Evolutionary conservation across 345 rosid genomes (phyloP), one percentile per base, ranked within the genome.

Genomic region (Lenwebbia sp.): DNA sequence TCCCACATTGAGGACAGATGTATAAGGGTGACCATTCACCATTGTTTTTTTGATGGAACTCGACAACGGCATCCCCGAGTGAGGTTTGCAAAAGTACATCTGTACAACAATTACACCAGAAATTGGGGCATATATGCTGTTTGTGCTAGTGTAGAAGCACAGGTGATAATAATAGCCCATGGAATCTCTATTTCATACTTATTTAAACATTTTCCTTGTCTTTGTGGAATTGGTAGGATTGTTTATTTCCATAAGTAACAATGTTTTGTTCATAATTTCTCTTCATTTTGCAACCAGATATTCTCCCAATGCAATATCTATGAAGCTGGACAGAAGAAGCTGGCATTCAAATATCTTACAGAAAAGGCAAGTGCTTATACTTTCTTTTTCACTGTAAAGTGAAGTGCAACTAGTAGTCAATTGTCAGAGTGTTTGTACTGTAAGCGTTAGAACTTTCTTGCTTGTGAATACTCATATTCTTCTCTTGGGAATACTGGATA

Each of bases 11-110:
- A 90, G 84, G 99, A 97, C 87, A 92, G 99, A 88, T 94, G 97
- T 87, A 95, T 96, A 28, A 89, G 95, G 84, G 95, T 96, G 83
- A 96, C 98, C 55, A 98, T 96, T 87, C 99, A 98, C 88, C 99
- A 95, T 90, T 98, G 99, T 85, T 98, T 98, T 88, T 98, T 98
- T 7, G 94, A 95, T 84, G 96, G 96, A 56, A 97, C 99, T 56
- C 89, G 95, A 33, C 99, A 96, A 87, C 91, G 96, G 49, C 99
- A 96, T 82, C 99, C 99, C 88, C 99, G 98, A 44, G 96, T 96
- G 88, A 92, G 99, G 88, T 97, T 89, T 75, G 99, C 90, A 3
- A 96, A 93, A 91, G 93, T 97, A 57, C 98, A 96, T 93, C 88
- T 97, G 84, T 95, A 91, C 86, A 96, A 97, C 89, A 97, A 95